phyloP scores from a whole-genome alignment of 805 yeast species.

The Saccharomycopsis babjevae region DNA sequence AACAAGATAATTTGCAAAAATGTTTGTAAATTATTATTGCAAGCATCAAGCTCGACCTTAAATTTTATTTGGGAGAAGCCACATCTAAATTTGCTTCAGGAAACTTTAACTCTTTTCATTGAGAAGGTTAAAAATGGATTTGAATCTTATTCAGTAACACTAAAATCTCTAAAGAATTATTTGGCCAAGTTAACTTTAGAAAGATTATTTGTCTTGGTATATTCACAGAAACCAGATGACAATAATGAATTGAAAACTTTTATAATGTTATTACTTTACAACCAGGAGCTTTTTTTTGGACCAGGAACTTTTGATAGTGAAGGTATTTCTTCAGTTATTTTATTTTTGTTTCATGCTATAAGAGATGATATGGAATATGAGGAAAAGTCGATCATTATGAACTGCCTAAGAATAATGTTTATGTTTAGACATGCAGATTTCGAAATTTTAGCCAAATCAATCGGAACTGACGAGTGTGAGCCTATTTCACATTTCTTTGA shows the following conservation, averaged over 20 bases:
- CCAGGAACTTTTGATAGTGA: slow-evolving; percentile 27
- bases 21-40: slow-evolving; percentile 20
- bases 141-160: slow-evolving; percentile 6
- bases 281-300: slow-evolving; percentile 25
- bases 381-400: slow-evolving; percentile 20
- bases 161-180: slow-evolving; percentile 21
- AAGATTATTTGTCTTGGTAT: slow-evolving; percentile 24
- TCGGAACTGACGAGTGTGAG: slow-evolving; percentile 21
- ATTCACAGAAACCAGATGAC: slow-evolving; percentile 16
- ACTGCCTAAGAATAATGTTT: slow-evolving; percentile 26
- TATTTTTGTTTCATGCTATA: slow-evolving; percentile 20
- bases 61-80: slow-evolving; percentile 14
- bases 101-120: slow-evolving; percentile 26
- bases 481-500: slow-evolving; percentile 21
- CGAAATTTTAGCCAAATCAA: slow-evolving; percentile 21
- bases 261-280: slow-evolving; percentile 24
- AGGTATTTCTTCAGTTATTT: slow-evolving; percentile 28
- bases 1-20: slow-evolving; percentile 17
- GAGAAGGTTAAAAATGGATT: slow-evolving; percentile 22
- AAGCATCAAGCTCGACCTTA: slow-evolving; percentile 13
- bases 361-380: slow-evolving; percentile 9
- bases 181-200: slow-evolving; percentile 26
- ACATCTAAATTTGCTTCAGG: slow-evolving; percentile 18
- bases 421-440: slow-evolving; percentile 26
- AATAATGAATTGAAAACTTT: slow-evolving; percentile 25